A percentile compares a stretch with the other conserved stretches of the same genome.
phyloP scores from a whole-genome alignment of 345 rosid species.

The Populus euphratica region DNA sequence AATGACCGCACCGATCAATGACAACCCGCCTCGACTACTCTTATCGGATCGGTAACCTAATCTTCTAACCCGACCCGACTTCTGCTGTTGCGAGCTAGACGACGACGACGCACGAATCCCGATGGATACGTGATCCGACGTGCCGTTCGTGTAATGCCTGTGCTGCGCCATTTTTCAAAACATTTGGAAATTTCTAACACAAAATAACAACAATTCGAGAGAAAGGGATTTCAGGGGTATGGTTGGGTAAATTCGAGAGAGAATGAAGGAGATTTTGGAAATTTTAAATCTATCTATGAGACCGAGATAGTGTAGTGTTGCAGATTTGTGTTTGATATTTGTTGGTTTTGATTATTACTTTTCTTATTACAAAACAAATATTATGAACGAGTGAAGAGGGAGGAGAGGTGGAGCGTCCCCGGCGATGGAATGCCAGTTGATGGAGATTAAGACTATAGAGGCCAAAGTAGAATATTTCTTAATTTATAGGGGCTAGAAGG shows the following conservation, averaged over 20 bases:
- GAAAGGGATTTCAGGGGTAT: not conserved
- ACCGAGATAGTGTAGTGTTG: not conserved
- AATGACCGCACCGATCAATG: slow-evolving; percentile 39
- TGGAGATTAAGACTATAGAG: not conserved
- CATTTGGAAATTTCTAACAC: not conserved
- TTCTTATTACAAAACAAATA: too few relatives aligned
- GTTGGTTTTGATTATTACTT: too few relatives aligned
- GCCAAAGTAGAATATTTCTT: too few relatives aligned
- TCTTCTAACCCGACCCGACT: slow-evolving; percentile 56
- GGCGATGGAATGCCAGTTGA: not conserved
- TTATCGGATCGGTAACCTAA: slow-evolving; percentile 54
- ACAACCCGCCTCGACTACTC: slow-evolving; percentile 40
- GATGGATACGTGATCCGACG: slow-evolving; percentile 56
- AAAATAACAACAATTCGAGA: not conserved
- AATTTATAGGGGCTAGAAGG: too few relatives aligned
- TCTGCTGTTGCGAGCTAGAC: slow-evolving; percentile 34
- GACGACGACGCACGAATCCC: slow-evolving; percentile 41
- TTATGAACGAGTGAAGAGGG: too few relatives aligned
- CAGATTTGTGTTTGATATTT: not conserved
- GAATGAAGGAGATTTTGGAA: not conserved
- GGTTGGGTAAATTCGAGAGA: not conserved
- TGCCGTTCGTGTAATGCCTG: slow-evolving; percentile 66
- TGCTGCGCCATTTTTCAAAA: slow-evolving; percentile 70
- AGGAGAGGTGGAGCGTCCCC: not conserved
- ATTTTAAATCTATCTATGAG: not conserved